Percentiles rank a stretch among this genome's conserved stretches.
Conservation (phyloP, 1,284 basidiomycete genomes). For the Mycena citricolor region DNA sequence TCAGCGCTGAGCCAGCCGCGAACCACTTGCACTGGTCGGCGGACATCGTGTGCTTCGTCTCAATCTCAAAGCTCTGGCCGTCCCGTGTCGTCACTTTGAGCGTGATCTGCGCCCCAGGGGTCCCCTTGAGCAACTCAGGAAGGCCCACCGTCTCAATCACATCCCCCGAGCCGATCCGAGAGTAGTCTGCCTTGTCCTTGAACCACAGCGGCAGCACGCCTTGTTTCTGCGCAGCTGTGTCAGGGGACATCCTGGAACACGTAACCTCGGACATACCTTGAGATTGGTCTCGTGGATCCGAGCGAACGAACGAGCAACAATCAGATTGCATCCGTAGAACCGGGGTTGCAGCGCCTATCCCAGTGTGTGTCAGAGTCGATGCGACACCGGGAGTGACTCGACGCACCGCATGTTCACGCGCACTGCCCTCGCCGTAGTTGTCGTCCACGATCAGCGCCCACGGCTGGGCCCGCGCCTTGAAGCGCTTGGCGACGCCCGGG, state of each 20-base stretch:
- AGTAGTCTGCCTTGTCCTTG: slow-evolving; percentile 82
- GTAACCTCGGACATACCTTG: slow-evolving; percentile 57
- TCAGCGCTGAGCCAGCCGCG: slow-evolving; percentile 83
- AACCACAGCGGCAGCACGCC: slow-evolving; percentile 93
- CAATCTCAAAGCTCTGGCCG: slow-evolving; percentile 68
- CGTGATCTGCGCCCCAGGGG: slow-evolving; percentile 50
- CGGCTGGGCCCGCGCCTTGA: slow-evolving; percentile 79
- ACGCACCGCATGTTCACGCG: slow-evolving; percentile 85
- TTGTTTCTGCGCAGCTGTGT: slow-evolving; percentile 71
- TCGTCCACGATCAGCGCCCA: slow-evolving; percentile 97
- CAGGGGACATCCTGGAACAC: not conserved
- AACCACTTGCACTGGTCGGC: slow-evolving; percentile 88
- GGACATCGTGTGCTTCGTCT: slow-evolving; percentile 86
- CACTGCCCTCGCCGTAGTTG: slow-evolving; percentile 96
- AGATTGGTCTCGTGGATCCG: slow-evolving; percentile 99
- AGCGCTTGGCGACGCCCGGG: slow-evolving; percentile 84
- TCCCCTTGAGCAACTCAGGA: slow-evolving; percentile 55
- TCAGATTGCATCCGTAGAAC: slow-evolving; percentile 88
- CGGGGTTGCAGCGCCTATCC: slow-evolving; percentile 87
- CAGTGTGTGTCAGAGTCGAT: too few species aligned
- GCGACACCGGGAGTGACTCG: not conserved
- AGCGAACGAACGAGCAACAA: slow-evolving; percentile 91
- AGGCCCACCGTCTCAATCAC: slow-evolving; percentile 53
- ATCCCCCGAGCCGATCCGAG: slow-evolving; percentile 80
- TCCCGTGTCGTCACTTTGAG: slow-evolving; percentile 70